Evolutionary conservation across 768 basidiomycete species (phyloP).

Genomic region (Psilocybe sp.): DNA sequence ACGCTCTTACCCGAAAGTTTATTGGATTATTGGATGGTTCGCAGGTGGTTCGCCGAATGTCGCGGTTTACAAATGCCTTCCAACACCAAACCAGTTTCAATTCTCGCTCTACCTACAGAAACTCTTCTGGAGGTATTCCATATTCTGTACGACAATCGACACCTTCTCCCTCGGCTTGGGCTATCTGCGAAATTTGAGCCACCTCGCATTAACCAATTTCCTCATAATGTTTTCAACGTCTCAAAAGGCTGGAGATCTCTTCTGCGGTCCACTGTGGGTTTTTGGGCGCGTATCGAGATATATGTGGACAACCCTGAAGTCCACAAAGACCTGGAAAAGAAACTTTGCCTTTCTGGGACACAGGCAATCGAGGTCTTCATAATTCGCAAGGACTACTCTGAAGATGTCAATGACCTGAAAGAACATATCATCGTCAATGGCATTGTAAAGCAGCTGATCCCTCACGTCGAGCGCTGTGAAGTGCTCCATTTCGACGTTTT

Average conservation of each 20-base stretch:
- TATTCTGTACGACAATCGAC: too few species aligned
- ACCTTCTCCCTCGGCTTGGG: too few species aligned
- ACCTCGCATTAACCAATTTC: too few species aligned
- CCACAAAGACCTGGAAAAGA: background rate
- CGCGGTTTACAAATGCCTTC: too few species aligned
- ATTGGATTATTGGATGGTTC: too few species aligned
- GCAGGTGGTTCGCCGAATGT: too few species aligned
- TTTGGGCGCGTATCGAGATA: conserved; percentile 10
- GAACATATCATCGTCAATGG: conserved; percentile 5
- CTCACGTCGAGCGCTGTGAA: conserved; percentile 10
- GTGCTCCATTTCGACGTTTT: conserved; percentile 16
- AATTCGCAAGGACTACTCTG: conserved; percentile 7
- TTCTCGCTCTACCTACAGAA: too few species aligned
- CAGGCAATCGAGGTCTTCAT: conserved; percentile 12
- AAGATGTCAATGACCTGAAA: background rate
- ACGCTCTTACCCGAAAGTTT: too few species aligned
- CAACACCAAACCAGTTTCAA: too few species aligned
- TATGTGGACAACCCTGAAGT: conserved; percentile 10
- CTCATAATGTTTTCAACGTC: conserved; percentile 8
- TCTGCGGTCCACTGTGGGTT: conserved; percentile 4
- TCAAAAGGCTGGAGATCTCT: conserved; percentile 11
- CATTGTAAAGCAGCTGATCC: conserved; percentile 3
- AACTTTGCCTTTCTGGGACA: conserved; percentile 3
- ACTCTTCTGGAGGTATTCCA: too few species aligned
- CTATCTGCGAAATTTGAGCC: too few species aligned